Conservation (phyloP, 2,329 filamentous ascomycete genomes). For the Monosporascus sp. region DNA sequence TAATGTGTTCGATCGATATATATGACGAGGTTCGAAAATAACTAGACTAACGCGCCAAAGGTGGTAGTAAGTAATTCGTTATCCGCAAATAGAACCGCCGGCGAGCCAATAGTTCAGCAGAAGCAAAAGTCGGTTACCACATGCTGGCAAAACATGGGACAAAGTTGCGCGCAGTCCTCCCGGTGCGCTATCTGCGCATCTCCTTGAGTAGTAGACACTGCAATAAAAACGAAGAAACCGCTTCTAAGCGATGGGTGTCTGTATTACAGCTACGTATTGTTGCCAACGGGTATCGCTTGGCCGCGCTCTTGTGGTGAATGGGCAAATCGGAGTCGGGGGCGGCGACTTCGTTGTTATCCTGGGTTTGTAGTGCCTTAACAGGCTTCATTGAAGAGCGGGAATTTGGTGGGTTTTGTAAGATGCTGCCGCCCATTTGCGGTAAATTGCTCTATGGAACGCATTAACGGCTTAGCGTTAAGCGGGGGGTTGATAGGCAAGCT, state of each 20-base stretch:
- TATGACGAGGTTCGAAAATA: background rate
- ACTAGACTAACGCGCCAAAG: background rate
- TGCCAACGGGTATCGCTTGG: background rate
- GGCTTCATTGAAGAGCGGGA: slow-evolving; percentile 10
- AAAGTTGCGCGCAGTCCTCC: slow-evolving; percentile 6
- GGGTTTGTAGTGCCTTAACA: slow-evolving; percentile 7
- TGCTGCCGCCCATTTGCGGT: slow-evolving; percentile 16
- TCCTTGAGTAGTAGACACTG: background rate
- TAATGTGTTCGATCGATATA: background rate
- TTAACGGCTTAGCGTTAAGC: slow-evolving; percentile 1
- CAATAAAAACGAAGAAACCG: background rate
- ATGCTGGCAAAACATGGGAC: slow-evolving; percentile 13
- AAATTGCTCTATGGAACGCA: slow-evolving; percentile 16
- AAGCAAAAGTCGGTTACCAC: slow-evolving; percentile 11
- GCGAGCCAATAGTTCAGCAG: slow-evolving; percentile 11
- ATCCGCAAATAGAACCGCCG: background rate
- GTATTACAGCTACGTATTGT: background rate
- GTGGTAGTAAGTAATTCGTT: background rate
- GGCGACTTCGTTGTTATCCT: background rate
- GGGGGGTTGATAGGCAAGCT: background rate
- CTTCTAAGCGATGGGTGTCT: background rate
- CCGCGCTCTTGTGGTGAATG: background rate
- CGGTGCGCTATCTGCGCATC: background rate
- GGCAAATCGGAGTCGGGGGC: background rate
- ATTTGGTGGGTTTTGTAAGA: slow-evolving; percentile 13